A percentile compares a stretch with the other conserved stretches of the same genome.
These are phyloP conservation scores for Stachybotrys chlorohalonatus DNA, from an alignment of 2,329 filamentous ascomycete genomes.

Conservation along the genomic window DNA sequence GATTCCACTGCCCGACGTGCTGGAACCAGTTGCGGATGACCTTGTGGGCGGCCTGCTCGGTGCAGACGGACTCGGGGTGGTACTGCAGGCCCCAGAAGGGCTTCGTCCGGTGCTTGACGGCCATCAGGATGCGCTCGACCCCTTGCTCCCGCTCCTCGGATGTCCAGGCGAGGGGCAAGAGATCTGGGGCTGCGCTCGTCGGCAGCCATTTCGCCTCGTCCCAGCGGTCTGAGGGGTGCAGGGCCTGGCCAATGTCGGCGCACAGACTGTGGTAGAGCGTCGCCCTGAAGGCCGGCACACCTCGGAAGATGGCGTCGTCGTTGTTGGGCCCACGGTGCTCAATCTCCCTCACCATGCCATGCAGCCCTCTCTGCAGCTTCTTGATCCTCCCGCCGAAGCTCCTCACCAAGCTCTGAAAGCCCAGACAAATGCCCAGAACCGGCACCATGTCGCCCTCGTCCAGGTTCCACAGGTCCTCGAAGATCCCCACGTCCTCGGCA, in stretches of 20 bases:
- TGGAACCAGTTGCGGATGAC: constrained; percentile 71
- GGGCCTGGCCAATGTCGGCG: constrained; percentile 43
- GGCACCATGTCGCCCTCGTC: constrained; percentile 53
- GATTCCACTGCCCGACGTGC: constrained; percentile 53
- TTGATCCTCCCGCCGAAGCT: constrained; percentile 59
- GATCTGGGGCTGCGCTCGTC: constrained; percentile 23
- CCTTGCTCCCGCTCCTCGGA: constrained; percentile 31
- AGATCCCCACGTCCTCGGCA: constrained; percentile 71
- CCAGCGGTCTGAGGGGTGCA: constrained; percentile 25
- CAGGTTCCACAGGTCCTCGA: constrained; percentile 66
- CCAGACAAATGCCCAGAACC: constrained; percentile 80
- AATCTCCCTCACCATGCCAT: constrained; percentile 70
- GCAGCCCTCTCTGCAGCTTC: constrained; percentile 62
- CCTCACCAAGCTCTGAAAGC: constrained; percentile 73
- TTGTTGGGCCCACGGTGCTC: constrained; percentile 34
- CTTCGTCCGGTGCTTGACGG: constrained; percentile 53
- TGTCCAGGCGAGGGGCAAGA: constrained; percentile 56
- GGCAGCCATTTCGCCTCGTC: constrained; percentile 28
- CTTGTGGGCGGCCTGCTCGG: constrained; percentile 53
- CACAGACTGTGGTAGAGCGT: constrained; percentile 69
- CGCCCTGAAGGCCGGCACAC: constrained; percentile 51
- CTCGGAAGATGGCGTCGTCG: constrained; percentile 53
- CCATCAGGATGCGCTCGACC: constrained; percentile 62
- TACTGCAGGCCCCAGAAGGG: constrained; percentile 88
- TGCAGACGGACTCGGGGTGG: constrained; percentile 84